Evolutionary conservation across 257 asterid species (phyloP).

Genomic region (Apocynum venetum): DNA sequence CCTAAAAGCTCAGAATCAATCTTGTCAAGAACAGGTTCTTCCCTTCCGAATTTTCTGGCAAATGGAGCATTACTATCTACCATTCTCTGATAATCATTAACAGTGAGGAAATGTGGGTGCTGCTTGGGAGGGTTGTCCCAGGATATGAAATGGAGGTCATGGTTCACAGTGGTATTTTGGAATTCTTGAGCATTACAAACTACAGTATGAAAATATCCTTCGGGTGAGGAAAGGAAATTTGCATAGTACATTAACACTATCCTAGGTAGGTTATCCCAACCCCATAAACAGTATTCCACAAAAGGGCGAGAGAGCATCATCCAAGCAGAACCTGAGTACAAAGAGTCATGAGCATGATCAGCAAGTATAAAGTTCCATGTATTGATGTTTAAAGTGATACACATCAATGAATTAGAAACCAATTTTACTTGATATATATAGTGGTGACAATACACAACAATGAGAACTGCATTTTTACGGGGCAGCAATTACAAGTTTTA

Average conservation of each 20-base stretch:
- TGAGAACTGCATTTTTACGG: background rate
- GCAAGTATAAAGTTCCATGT: background rate
- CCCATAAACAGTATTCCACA: constrained; percentile 63
- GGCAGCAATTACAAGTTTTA: background rate
- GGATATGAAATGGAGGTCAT: constrained; percentile 75
- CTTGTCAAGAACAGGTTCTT: constrained; percentile 43
- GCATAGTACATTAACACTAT: constrained; percentile 62
- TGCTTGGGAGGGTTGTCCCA: constrained; percentile 91
- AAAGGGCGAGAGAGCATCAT: constrained; percentile 77
- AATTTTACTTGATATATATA: background rate
- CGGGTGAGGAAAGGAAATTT: constrained; percentile 76
- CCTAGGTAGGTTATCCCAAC: constrained; percentile 78
- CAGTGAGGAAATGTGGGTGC: constrained; percentile 67
- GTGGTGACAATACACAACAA: background rate
- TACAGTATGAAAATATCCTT: constrained; percentile 77
- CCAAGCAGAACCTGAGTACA: constrained; percentile 74
- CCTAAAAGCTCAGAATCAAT: constrained; percentile 60
- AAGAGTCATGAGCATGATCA: background rate
- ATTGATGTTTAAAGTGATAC: background rate
- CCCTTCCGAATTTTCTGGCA: constrained; percentile 56
- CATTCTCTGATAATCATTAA: constrained; percentile 48
- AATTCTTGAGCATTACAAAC: constrained; percentile 68
- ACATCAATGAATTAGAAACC: background rate
- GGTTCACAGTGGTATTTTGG: constrained; percentile 64
- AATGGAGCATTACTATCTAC: constrained; percentile 65